Evolutionary conservation across 176 grass and related monocot genomes (phyloP), one percentile per base, ranked within the genome.

Genomic region (Metroxylon sagu): DNA sequence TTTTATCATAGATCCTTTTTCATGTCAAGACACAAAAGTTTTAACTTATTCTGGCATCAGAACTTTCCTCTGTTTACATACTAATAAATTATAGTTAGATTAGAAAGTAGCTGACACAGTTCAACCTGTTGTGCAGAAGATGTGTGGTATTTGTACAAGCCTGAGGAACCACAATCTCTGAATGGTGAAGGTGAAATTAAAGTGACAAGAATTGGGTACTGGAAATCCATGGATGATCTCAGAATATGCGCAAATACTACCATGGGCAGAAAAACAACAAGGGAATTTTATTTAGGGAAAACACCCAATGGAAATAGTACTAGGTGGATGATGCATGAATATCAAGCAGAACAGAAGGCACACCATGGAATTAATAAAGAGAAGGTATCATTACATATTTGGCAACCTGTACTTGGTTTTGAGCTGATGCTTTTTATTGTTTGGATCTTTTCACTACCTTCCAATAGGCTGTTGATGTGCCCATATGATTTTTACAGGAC

Each of bases 251-350:
- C 69, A 55, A 53, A 73, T 69, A 71, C 31, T 18, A 68, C 56
- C 68, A 19, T 56, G 1, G 83, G 83, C 43, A 48, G 72, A 19
- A 86, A 86, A 74, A 70, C 50, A 49, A 30, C 17, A 19, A 52
- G 80, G n/a, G 65, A 74, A 71, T 80, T 77, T 81, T 74, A 74
- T 52, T 30, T 70, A 61, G 69, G 73, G 35, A 43, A 86, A 77
- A 54, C 64, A 70, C 64, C 77, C 26, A 49, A 19, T 70, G 69
- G 69, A 60, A 50, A 49, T 19, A 86, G 54, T 77, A 77, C 83
- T 70, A 31, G 60, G 54, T 81, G 73, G 83, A 26, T 77, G 60
- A 86, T 86, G 83, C n/a, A 77, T 70, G 69, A 77, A 66, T 86
- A 86, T 70, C 69, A 35, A 16, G 69, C 76, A 27, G 59, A 74